These are phyloP conservation scores for Candida montana DNA, from an alignment of 805 yeast species.

Conservation along the genomic window DNA sequence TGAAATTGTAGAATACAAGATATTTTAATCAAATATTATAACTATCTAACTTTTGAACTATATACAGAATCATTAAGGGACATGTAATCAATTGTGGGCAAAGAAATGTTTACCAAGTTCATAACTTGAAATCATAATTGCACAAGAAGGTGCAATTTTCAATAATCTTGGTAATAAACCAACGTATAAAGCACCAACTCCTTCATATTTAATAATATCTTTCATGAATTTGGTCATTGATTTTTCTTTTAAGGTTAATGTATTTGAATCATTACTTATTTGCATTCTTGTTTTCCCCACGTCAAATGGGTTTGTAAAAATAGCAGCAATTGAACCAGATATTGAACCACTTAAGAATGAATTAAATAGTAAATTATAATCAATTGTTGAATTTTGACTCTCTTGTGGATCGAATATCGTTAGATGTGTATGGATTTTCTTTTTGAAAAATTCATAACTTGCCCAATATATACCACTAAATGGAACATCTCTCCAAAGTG, in stretches of 20 bases:
- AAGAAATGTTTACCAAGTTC: slow-evolving; percentile 76
- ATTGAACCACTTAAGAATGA: slow-evolving; percentile 79
- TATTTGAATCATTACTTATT: slow-evolving; percentile 33
- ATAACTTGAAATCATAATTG: slow-evolving; percentile 94
- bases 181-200: slow-evolving; percentile 75
- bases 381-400: background rate
- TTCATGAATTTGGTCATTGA: slow-evolving; percentile 66
- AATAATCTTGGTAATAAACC: slow-evolving; percentile 83
- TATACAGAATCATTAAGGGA: background rate
- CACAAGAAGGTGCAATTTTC: slow-evolving; percentile 96
- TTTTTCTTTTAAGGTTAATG: slow-evolving; percentile 24
- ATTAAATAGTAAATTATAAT: slow-evolving; percentile 45
- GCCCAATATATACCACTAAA: slow-evolving; percentile 96
- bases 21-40: too few species aligned
- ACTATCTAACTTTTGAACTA: background rate
- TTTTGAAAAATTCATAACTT: slow-evolving; percentile 51
- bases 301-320: slow-evolving; percentile 90
- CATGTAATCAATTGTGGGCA: slow-evolving; percentile 5
- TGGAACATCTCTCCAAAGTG: slow-evolving; percentile 97
- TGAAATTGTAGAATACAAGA: too few species aligned
- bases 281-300: slow-evolving; percentile 95
- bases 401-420: slow-evolving; percentile 12
- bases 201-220: slow-evolving; percentile 66
- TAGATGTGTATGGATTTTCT: slow-evolving; percentile 6
- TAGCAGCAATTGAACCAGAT: slow-evolving; percentile 81